Conservation (phyloP, 768 basidiomycete genomes). For the Kwoniella shandongensis region DNA sequence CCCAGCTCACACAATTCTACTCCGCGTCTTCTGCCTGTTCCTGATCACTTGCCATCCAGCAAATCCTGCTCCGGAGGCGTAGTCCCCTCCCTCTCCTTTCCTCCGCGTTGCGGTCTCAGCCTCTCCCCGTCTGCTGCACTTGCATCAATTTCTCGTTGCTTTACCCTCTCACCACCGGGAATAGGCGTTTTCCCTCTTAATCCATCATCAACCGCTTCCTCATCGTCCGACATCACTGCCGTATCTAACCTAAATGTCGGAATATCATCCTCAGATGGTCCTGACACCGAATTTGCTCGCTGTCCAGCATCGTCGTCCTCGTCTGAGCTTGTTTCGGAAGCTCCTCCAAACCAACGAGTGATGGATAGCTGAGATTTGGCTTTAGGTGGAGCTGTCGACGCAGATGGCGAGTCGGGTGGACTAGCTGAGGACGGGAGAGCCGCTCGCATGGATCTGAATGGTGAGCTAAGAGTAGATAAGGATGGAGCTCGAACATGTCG, state of each 20-base stretch:
- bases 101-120: background rate
- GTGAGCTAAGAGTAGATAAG: constrained; percentile 28
- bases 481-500: constrained; percentile 36
- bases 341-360: constrained; percentile 32
- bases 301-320: constrained; percentile 14
- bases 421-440: background rate
- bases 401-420: background rate
- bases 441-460: constrained; percentile 27
- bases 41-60: no score
- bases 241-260: background rate
- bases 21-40: no score
- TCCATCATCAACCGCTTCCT: constrained; percentile 1
- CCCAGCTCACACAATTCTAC: no score
- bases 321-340: constrained; percentile 17
- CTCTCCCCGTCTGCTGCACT: constrained; percentile 5
- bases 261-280: constrained; percentile 17
- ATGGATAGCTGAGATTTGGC: constrained; percentile 23
- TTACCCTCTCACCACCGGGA: constrained; percentile 31
- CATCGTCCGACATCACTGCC: constrained; percentile 8
- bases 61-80: no score
- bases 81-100: no score
- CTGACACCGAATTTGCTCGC: background rate
- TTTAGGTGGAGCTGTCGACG: constrained; percentile 3
- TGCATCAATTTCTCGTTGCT: constrained; percentile 15
- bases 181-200: constrained; percentile 19